Conservation (phyloP, 768 basidiomycete species). For the Pulveroboletus sp. region DNA sequence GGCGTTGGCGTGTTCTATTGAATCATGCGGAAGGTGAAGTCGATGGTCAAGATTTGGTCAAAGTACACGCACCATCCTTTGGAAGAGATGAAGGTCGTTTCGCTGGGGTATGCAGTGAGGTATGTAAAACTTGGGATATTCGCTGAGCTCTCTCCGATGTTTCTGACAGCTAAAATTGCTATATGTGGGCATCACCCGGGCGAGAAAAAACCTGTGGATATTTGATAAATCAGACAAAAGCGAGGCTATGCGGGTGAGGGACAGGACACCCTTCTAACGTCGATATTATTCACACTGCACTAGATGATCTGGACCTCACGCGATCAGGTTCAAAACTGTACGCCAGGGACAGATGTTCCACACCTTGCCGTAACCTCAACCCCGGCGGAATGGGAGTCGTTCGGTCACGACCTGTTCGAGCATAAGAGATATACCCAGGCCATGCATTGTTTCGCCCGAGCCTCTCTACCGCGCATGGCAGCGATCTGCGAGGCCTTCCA, state of each 20-base stretch:
- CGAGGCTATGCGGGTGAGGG: constrained; percentile 51
- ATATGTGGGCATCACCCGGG: constrained; percentile 69
- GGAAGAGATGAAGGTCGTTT: constrained; percentile 42
- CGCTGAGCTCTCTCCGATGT: neutral
- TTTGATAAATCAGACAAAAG: constrained; percentile 54
- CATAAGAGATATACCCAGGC: constrained; percentile 45
- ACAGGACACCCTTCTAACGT: neutral
- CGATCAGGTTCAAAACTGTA: constrained; percentile 44
- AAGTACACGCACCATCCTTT: constrained; percentile 40
- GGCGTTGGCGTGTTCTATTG: constrained; percentile 59
- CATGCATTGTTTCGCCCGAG: constrained; percentile 49
- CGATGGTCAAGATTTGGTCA: constrained; percentile 7
- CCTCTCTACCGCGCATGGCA: constrained; percentile 38
- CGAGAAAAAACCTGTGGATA: constrained; percentile 67
- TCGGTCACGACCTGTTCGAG: constrained; percentile 37
- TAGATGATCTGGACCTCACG: constrained; percentile 51
- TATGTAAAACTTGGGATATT: constrained; percentile 19
- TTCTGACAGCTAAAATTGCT: constrained; percentile 52
- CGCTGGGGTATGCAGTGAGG: constrained; percentile 56
- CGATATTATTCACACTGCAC: neutral
- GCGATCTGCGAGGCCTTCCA: constrained; percentile 49
- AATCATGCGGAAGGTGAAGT: constrained; percentile 33
- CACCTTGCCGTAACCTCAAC: constrained; percentile 52
- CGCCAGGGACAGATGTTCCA: constrained; percentile 46
- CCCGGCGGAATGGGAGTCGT: constrained; percentile 41